These are phyloP conservation scores for Didymosphaeria variabile DNA, from an alignment of 2,329 filamentous ascomycete species.

Conservation along the genomic window DNA sequence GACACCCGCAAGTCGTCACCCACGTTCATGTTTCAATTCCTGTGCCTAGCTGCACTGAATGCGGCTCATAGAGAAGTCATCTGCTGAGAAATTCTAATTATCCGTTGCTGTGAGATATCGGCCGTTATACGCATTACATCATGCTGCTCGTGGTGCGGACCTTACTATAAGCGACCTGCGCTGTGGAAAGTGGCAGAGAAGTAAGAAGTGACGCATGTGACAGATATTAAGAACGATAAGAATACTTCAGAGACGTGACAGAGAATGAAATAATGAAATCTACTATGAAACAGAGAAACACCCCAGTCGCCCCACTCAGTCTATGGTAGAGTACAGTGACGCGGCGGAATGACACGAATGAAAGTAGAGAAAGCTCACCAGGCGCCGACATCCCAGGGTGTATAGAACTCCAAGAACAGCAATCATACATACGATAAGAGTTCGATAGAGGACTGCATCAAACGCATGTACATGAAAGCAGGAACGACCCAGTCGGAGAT, in stretches of 20 bases:
- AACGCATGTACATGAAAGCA: neutral
- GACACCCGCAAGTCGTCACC: too few species aligned
- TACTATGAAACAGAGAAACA: neutral
- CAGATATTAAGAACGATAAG: neutral
- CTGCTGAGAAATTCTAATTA: neutral
- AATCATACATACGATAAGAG: too few species aligned
- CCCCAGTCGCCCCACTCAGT: neutral
- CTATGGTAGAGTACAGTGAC: neutral
- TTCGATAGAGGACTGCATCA: neutral
- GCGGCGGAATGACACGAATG: neutral
- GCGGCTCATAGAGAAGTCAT: too few species aligned
- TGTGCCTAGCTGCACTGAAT: too few species aligned
- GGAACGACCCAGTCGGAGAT: neutral
- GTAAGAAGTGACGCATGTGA: neutral
- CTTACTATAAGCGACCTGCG: neutral
- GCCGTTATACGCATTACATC: neutral
- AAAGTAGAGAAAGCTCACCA: neutral
- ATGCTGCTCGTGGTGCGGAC: neutral
- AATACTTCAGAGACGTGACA: neutral
- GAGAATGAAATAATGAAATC: neutral
- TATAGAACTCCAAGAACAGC: neutral
- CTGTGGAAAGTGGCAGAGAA: neutral
- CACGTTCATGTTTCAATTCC: too few species aligned
- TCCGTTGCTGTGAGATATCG: neutral
- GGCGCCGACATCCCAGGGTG: slow-evolving; percentile 3